Evolutionary conservation across 805 yeast genomes (phyloP), one percentile per base, ranked within the genome.

Genomic region (Ogataea henricii): DNA sequence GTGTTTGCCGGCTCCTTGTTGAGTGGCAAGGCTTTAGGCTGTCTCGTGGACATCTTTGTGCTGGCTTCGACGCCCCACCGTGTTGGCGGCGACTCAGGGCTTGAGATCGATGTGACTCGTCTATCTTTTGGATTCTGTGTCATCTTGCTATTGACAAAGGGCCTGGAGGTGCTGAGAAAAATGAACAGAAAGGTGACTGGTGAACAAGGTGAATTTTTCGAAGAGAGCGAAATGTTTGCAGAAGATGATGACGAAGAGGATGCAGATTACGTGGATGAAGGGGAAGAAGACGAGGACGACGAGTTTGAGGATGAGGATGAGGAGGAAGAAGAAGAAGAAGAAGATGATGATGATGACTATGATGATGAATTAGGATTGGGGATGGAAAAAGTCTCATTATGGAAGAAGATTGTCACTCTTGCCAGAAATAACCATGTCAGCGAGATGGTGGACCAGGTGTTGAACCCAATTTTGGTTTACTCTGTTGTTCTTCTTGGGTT

Each of bases 1-100:
- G 48, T 62, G 3, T 55, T 57, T 8, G 10, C 58, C 0, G 17
- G 45, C 2, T 55, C 66, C 1, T 52, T 61, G 20, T 6, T 52
- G 1, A 4, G 67, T n/a, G 73, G 71, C n/a, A 59, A 54, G 46
- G n/a, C 26, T 14, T 4, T 14, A n/a, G 4, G 2, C 14, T 20
- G 20, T 16, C 13, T 30, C 8, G 3, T 42, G 32, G 14, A 23
- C 27, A 26, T 22, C 18, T 14, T 25, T n/a, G 17, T 21, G 4
- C 32, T 26, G 30, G 23, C 17, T 3, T 8, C 30, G 6, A 12
- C 4, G 21, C 29, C 22, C 38, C 41, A 23, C 5, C 49, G 6
- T 33, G 21, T 20, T 23, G 21, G 21, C 8, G 39, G 20, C n/a
- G 40, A 27, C 7, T 3, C 25, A 5, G 36, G 36, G 2, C 40